Conservation (phyloP, 2,329 filamentous ascomycete genomes). For the Podosphaera aphanis region DNA sequence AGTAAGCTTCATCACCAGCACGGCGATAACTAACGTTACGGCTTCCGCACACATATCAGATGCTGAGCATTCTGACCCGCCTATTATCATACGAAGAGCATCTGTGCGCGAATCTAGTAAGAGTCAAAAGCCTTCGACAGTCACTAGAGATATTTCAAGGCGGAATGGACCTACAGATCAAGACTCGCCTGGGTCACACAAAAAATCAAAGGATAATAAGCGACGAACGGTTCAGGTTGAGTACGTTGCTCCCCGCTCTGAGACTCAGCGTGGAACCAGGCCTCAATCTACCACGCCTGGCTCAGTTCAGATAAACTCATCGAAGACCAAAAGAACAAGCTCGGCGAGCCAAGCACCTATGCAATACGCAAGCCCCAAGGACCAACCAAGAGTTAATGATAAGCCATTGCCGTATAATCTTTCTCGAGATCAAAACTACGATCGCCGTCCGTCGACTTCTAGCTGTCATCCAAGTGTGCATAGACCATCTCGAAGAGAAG, state of each 20-base stretch:
- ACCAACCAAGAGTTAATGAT: constrained; percentile 20
- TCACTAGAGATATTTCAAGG: constrained; percentile 40
- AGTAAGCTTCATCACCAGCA: constrained; percentile 90
- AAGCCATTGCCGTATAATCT: constrained; percentile 39
- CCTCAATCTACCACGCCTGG: constrained; percentile 15
- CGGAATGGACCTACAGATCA: constrained; percentile 54
- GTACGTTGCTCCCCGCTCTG: constrained; percentile 77
- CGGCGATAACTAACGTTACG: constrained; percentile 66
- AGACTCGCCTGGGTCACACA: constrained; percentile 39
- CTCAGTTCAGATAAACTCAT: constrained; percentile 15
- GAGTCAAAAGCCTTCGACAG: constrained; percentile 28
- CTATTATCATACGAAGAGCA: constrained; percentile 55
- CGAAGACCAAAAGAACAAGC: constrained; percentile 25
- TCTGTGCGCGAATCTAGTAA: constrained; percentile 79
- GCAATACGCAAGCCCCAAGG: constrained; percentile 15
- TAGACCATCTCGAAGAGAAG: constrained; percentile 24
- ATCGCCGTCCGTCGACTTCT: constrained; percentile 12
- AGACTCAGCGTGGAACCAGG: constrained; percentile 43
- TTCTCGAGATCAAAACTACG: constrained; percentile 24
- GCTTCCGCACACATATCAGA: constrained; percentile 52
- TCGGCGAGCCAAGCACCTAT: constrained; percentile 30
- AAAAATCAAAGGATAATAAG: constrained; percentile 57
- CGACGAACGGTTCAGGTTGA: constrained; percentile 90
- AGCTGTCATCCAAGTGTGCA: constrained; percentile 20
- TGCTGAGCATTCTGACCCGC: constrained; percentile 31